A percentile compares a stretch with the other conserved stretches of the same genome.
Evolutionary conservation across 2,329 filamentous ascomycete species (phyloP).

Genomic region (Trichoderma harzianum): DNA sequence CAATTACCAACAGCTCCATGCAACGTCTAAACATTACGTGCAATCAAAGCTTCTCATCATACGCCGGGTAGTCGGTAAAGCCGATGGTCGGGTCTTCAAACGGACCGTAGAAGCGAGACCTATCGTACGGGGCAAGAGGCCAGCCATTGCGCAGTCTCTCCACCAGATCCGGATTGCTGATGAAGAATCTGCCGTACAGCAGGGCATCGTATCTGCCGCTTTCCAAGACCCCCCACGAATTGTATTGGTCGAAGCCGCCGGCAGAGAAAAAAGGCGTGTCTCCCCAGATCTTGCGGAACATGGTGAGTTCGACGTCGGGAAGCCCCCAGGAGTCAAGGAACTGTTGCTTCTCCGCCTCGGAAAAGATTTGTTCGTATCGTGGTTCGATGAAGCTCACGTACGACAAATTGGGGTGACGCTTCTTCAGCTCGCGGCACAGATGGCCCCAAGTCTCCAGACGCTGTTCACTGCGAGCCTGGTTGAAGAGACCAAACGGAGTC

Average conservation of each 20-base stretch:
- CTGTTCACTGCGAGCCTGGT: conserved; percentile 48
- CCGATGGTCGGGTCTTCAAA: conserved; percentile 33
- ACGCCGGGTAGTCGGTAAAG: conserved; percentile 35
- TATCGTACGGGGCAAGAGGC: conserved; percentile 41
- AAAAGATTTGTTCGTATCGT: conserved; percentile 52
- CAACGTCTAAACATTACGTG: not conserved
- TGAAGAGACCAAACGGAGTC: conserved; percentile 49
- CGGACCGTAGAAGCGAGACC: conserved; percentile 43
- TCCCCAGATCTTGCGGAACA: conserved; percentile 50
- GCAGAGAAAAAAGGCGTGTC: conserved; percentile 54
- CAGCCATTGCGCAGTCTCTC: conserved; percentile 39
- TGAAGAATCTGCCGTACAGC: conserved; percentile 46
- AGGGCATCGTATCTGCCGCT: conserved; percentile 46
- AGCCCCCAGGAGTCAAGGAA: conserved; percentile 49
- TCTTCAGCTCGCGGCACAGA: conserved; percentile 48
- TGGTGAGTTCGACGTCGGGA: conserved; percentile 40
- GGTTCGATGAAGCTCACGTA: conserved; percentile 57
- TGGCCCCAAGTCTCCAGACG: conserved; percentile 51
- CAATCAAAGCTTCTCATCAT: not conserved
- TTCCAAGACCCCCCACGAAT: conserved; percentile 43
- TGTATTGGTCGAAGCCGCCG: conserved; percentile 51
- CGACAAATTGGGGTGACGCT: conserved; percentile 40
- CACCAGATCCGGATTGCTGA: conserved; percentile 48
- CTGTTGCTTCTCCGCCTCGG: conserved; percentile 44
- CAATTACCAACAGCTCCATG: not conserved